A percentile compares a stretch with the other conserved stretches of the same genome.
Conservation (phyloP, 805 yeast species). For the Kuraishia capsulata region DNA sequence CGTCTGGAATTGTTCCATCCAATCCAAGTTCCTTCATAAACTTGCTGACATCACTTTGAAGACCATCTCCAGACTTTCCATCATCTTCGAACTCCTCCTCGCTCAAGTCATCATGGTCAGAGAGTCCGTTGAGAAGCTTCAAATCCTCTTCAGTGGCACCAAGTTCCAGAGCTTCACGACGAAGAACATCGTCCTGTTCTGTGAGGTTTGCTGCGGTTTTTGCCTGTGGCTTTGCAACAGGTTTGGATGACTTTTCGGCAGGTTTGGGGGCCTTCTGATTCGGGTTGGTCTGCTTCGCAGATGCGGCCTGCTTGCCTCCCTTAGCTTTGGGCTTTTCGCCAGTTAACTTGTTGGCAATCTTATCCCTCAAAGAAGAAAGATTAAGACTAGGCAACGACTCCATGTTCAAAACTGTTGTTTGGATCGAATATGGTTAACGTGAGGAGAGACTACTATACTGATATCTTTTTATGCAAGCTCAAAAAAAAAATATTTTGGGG, state of each 20-base stretch:
- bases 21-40: slow-evolving; percentile 68
- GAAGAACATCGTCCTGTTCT: slow-evolving; percentile 32
- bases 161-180: slow-evolving; percentile 66
- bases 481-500: no score
- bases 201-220: slow-evolving; percentile 7
- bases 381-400: slow-evolving; percentile 21
- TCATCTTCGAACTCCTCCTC: slow-evolving; percentile 41
- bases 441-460: no score
- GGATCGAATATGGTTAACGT: no score
- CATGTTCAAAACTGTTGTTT: no score
- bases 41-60: slow-evolving; percentile 44
- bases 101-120: slow-evolving; percentile 37
- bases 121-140: slow-evolving; percentile 45
- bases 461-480: no score
- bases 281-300: slow-evolving; percentile 11
- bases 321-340: slow-evolving; percentile 10
- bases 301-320: slow-evolving; percentile 9
- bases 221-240: slow-evolving; percentile 5
- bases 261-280: slow-evolving; percentile 13
- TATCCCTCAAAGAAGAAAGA: slow-evolving; percentile 54
- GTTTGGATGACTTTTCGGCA: slow-evolving; percentile 7
- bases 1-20: slow-evolving; percentile 24
- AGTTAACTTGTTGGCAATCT: slow-evolving; percentile 44
- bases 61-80: slow-evolving; percentile 32
- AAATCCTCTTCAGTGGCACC: slow-evolving; percentile 88